Evolutionary conservation across 2,329 filamentous ascomycete species (phyloP), one percentile per base, ranked within the genome.

Genomic region (Nemania serpens): DNA sequence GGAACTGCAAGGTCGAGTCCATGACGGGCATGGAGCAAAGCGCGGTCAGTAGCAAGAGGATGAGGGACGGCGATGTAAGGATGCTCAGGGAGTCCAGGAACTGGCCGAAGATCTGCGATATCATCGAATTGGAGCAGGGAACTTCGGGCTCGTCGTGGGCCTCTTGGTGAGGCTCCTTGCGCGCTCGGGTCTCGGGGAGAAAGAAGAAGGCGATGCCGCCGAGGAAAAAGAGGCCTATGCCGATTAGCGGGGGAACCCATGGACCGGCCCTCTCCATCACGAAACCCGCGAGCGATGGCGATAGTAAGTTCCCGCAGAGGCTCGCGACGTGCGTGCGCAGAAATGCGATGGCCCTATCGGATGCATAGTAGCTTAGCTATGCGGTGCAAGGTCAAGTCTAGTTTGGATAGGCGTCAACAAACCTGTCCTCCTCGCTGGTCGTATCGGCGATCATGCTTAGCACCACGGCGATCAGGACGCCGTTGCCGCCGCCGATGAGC

Each of bases 251-350:
- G 0, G 68, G 55, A 7, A 68, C 63, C 73, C 73, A 74, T 1
- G 70, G 69, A 0, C 72, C 70, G 1, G 51, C 34, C n/a, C 17
- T 63, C 17, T 66, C 58, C 72, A 74, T 74, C 37, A 74, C 61
- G 9, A 68, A n/a, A 9, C 70, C 68, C 0, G 70, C 65, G 11
- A 74, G 48, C 2, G 66, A 64, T 2, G 73, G 71, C 0, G 71
- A 69, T 2, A 69, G 17, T 1, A 73, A 61, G 22, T 62, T 68
- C 18, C 83, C 83, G 29, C 77, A 75, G 58, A 84, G 81, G 72
- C 74, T 83, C 5, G 81, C 77, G 3, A 84, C 81, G 7, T 82
- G 81, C 59, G 81, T 80, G 74, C 83, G 81, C 67, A 82, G 81
- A 66, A 78, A 78, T 20, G 70, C 67, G 33, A 76, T 71, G 5